Evolutionary conservation across 345 rosid genomes (phyloP).

Genomic region (Linum usitatissimum): DNA sequence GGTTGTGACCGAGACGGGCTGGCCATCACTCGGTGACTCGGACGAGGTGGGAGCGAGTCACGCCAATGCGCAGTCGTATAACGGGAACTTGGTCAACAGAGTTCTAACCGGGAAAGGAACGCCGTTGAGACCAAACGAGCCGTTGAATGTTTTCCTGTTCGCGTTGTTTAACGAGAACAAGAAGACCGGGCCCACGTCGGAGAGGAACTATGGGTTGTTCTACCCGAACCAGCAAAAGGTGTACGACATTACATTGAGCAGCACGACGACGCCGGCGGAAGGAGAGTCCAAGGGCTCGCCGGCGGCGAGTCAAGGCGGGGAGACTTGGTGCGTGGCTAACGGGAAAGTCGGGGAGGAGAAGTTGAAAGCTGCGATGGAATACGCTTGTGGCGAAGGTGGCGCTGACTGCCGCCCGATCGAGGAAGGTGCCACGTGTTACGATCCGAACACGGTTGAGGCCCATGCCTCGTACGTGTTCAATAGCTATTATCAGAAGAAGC

Average conservation of each 20-base stretch:
- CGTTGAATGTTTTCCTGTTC: conserved; percentile 79
- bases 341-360: conserved; percentile 25
- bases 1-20: conserved; percentile 1
- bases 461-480: conserved; percentile 90
- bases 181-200: conserved; percentile 74
- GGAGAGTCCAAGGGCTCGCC: conserved; percentile 19
- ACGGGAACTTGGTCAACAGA: conserved; percentile 77
- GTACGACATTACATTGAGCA: conserved; percentile 70
- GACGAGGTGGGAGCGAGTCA: conserved; percentile 11
- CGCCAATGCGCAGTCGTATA: conserved; percentile 71
- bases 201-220: conserved; percentile 88
- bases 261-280: conserved; percentile 9
- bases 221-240: conserved; percentile 72
- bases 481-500: conserved; percentile 73
- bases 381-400: conserved; percentile 81
- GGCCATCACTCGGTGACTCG: not conserved
- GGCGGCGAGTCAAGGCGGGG: conserved; percentile 19
- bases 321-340: conserved; percentile 82
- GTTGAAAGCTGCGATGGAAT: conserved; percentile 58
- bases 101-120: conserved; percentile 83
- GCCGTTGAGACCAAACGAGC: conserved; percentile 68
- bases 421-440: conserved; percentile 52
- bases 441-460: conserved; percentile 49
- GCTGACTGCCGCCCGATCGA: conserved; percentile 87
- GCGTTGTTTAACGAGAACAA: conserved; percentile 87